These are phyloP conservation scores for Graphilbum ipis-grandicollis DNA, from an alignment of 2,329 filamentous ascomycete species.

Conservation along the genomic window DNA sequence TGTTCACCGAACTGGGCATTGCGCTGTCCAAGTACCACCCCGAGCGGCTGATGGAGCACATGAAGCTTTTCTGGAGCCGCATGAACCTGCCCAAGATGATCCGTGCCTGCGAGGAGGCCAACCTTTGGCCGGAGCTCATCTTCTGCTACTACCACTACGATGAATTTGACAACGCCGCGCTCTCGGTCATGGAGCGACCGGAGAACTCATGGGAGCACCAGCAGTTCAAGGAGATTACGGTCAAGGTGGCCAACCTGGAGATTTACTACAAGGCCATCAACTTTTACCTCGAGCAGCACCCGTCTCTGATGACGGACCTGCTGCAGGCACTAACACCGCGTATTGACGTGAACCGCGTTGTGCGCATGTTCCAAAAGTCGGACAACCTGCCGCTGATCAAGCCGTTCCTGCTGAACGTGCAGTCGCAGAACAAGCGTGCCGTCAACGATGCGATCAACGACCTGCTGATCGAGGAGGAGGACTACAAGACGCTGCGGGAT, in stretches of 20 bases:
- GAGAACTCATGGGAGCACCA: conserved; percentile 98
- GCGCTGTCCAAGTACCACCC: conserved; percentile 89
- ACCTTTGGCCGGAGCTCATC: conserved; percentile 92
- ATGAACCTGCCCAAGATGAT: conserved; percentile 99
- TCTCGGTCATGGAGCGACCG: conserved; percentile 95
- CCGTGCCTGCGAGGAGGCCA: conserved; percentile 78
- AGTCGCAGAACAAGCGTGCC: conserved; percentile 91
- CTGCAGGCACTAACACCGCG: conserved; percentile 81
- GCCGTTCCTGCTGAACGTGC: conserved; percentile 92
- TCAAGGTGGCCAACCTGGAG: conserved; percentile 96
- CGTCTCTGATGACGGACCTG: conserved; percentile 85
- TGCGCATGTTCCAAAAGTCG: conserved; percentile 96
- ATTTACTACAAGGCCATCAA: conserved; percentile 97
- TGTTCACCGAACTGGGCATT: conserved; percentile 89
- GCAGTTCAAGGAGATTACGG: conserved; percentile 95
- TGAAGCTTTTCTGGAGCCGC: conserved; percentile 94
- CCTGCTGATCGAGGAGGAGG: conserved; percentile 92
- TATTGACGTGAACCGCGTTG: conserved; percentile 97
- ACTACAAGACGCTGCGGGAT: conserved; percentile 95
- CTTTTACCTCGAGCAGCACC: conserved; percentile 96
- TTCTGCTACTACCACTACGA: conserved; percentile 98
- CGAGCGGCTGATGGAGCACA: conserved; percentile 92
- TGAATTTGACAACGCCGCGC: conserved; percentile 90
- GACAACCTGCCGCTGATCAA: conserved; percentile 98
- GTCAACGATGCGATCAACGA: conserved; percentile 99